These are phyloP conservation scores for Talaromyces sp. DNA, from an alignment of 2,329 filamentous ascomycete species.

Conservation along the genomic window DNA sequence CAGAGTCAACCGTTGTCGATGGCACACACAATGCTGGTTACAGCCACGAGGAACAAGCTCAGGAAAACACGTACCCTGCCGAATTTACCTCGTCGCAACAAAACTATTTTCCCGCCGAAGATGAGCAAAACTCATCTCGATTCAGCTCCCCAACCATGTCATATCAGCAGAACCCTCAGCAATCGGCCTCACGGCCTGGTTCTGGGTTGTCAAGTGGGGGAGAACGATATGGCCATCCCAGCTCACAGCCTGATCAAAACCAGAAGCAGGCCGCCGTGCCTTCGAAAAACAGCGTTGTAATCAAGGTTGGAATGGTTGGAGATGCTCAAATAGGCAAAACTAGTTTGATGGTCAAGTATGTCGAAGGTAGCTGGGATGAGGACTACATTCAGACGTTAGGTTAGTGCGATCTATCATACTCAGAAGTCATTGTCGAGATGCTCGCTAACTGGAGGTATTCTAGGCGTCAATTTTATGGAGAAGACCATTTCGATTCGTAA, in stretches of 20 bases:
- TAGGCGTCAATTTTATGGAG: constrained; percentile 99
- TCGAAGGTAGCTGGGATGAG: constrained; percentile 98
- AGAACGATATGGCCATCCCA: constrained; percentile 49
- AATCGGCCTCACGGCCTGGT: constrained; percentile 48
- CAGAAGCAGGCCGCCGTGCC: constrained; percentile 44
- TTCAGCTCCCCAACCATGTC: constrained; percentile 43
- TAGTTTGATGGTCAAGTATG: constrained; percentile 98
- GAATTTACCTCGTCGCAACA: constrained; percentile 43
- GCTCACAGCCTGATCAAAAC: constrained; percentile 51
- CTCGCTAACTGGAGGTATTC: constrained; percentile 22
- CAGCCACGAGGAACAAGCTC: constrained; percentile 48
- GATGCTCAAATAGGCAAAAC: constrained; percentile 99
- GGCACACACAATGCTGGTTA: constrained; percentile 38
- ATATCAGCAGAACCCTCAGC: constrained; percentile 41
- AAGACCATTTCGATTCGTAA: constrained; percentile 99
- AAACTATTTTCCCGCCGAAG: constrained; percentile 44
- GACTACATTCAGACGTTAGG: constrained; percentile 98
- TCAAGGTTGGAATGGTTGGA: constrained; percentile 99
- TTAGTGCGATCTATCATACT: constrained; percentile 37
- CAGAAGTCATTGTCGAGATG: too few species aligned
- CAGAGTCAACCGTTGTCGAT: constrained; percentile 13
- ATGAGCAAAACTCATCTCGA: constrained; percentile 46
- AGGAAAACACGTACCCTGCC: constrained; percentile 37
- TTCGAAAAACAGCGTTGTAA: constrained; percentile 71
- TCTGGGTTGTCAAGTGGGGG: constrained; percentile 50